phyloP scores from a whole-genome alignment of 768 basidiomycete species.

The Mycena polygramma region DNA sequence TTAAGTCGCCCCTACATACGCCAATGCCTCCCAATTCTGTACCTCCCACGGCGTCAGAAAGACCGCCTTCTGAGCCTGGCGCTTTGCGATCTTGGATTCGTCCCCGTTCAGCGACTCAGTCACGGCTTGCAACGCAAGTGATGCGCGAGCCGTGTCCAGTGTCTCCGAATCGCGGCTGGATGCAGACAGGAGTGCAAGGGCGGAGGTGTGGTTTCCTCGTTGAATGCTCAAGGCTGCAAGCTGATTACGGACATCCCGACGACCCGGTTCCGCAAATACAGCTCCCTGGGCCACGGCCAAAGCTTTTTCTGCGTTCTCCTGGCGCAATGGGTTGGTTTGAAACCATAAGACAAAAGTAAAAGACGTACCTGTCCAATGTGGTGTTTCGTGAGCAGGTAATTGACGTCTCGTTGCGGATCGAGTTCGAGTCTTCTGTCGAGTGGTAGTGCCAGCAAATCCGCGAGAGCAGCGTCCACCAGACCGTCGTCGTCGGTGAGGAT shows the following conservation, averaged over 20 bases:
- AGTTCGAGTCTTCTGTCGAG: conserved; percentile 72
- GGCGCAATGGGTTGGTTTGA: neutral
- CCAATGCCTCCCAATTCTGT: conserved; percentile 71
- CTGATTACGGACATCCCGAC: conserved; percentile 60
- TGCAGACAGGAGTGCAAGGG: conserved; percentile 61
- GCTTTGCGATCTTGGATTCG: conserved; percentile 48
- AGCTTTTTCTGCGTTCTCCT: conserved; percentile 67
- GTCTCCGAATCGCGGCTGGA: conserved; percentile 44
- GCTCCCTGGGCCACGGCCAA: conserved; percentile 68
- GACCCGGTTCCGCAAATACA: conserved; percentile 68
- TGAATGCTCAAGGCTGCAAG: conserved; percentile 71
- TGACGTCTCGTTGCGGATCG: conserved; percentile 79
- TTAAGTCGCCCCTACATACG: conserved; percentile 58
- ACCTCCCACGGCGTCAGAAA: conserved; percentile 69
- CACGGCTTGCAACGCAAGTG: conserved; percentile 66
- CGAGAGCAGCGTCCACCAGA: conserved; percentile 87
- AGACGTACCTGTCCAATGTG: conserved; percentile 76
- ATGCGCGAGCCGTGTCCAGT: conserved; percentile 52
- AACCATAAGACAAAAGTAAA: neutral
- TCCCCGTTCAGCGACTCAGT: conserved; percentile 48
- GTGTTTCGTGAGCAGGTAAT: conserved; percentile 79
- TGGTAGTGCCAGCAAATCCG: conserved; percentile 81
- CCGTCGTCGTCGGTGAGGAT: conserved; percentile 83
- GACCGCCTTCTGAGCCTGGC: conserved; percentile 72
- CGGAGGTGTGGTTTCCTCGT: conserved; percentile 53